Conservation (phyloP, 2,329 filamentous ascomycete genomes). For the Colletotrichum horii region DNA sequence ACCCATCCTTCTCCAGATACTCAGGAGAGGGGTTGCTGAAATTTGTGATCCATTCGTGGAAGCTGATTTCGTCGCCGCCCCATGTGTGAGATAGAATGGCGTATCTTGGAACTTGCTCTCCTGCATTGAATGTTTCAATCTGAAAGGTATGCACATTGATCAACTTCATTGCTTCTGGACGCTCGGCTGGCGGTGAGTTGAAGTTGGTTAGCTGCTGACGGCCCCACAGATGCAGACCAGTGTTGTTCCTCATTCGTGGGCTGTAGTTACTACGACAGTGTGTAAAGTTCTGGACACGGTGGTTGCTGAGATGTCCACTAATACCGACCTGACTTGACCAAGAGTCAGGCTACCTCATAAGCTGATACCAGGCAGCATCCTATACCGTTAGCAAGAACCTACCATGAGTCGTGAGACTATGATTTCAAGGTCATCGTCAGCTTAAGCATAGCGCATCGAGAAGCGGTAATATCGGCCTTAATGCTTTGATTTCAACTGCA, state of each 20-base stretch:
- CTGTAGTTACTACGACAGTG: background rate
- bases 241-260: background rate
- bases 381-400: background rate
- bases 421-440: background rate
- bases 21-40: background rate
- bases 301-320: background rate
- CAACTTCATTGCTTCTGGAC: slow-evolving; percentile 29
- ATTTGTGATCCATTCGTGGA: slow-evolving; percentile 25
- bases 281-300: background rate
- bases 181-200: background rate
- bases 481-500: background rate
- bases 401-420: background rate
- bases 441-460: background rate
- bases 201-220: background rate
- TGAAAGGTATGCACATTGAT: slow-evolving; percentile 26
- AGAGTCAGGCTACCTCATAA: background rate
- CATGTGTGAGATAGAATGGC: slow-evolving; percentile 43
- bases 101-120: slow-evolving; percentile 24
- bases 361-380: background rate
- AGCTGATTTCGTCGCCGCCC: slow-evolving; percentile 31
- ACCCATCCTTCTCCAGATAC: background rate
- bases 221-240: background rate
- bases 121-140: slow-evolving; percentile 27
- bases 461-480: background rate
- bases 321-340: background rate